Conservation (phyloP, 768 basidiomycete genomes). For the Russula lepida region DNA sequence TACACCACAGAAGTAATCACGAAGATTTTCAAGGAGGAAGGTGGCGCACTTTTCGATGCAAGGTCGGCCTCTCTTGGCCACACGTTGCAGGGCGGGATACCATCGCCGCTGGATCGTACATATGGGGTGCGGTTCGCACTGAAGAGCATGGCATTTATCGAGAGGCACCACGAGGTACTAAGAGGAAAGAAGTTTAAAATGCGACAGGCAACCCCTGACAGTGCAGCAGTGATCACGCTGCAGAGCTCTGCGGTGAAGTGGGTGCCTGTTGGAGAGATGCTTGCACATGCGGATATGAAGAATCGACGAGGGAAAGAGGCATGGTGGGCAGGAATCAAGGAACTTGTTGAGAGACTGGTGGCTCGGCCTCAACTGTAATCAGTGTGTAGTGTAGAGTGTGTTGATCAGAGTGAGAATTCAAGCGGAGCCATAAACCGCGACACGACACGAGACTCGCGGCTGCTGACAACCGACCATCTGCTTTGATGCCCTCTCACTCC, state of each 20-base stretch:
- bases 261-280: conserved; percentile 80
- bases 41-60: conserved; percentile 85
- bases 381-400: neutral
- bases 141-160: conserved; percentile 92
- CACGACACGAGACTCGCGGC: conserved; percentile 1
- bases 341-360: conserved; percentile 65
- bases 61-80: conserved; percentile 95
- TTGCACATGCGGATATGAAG: conserved; percentile 83
- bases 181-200: conserved; percentile 41
- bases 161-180: conserved; percentile 62
- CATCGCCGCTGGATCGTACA: conserved; percentile 89
- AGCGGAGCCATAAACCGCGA: conserved; percentile 14
- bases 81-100: conserved; percentile 92
- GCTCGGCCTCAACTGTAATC: conserved; percentile 48
- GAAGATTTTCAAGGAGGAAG: conserved; percentile 93
- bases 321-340: conserved; percentile 72
- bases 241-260: conserved; percentile 74
- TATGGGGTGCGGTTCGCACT: conserved; percentile 85
- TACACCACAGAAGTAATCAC: conserved; percentile 90
- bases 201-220: conserved; percentile 50
- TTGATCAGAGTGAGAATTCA: neutral
- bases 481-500: conserved; percentile 18
- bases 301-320: conserved; percentile 68
- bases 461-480: neutral
- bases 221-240: conserved; percentile 87